phyloP scores from a whole-genome alignment of 129 eudicot genomes.

The Sambucus nigra region DNA sequence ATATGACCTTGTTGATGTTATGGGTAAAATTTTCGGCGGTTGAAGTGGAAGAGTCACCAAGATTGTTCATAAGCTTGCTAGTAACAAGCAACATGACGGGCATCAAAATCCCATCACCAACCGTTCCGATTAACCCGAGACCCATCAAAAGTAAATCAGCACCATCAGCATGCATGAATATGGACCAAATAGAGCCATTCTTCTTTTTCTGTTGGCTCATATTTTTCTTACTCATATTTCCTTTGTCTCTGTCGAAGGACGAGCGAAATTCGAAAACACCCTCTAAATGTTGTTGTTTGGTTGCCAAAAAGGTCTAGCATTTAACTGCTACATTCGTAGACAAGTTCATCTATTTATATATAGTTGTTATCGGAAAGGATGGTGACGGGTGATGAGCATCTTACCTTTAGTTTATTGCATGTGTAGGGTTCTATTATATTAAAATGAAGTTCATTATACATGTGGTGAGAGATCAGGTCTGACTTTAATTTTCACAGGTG shows the following conservation, averaged over 20 bases:
- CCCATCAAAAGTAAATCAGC: conserved; percentile 30
- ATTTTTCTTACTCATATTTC: background rate
- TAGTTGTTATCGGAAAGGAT: conserved; percentile 1
- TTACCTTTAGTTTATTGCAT: background rate
- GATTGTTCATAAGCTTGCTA: conserved; percentile 31
- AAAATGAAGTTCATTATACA: background rate
- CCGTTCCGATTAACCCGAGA: conserved; percentile 37
- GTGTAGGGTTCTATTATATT: conserved; percentile 3
- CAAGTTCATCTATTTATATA: background rate
- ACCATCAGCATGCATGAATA: conserved; percentile 47
- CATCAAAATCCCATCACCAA: conserved; percentile 35
- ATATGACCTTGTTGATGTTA: conserved; percentile 23
- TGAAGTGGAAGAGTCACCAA: conserved; percentile 18
- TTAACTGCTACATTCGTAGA: background rate
- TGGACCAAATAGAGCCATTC: conserved; percentile 25
- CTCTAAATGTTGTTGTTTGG: background rate
- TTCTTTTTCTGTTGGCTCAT: background rate
- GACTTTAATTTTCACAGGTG: background rate
- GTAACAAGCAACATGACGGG: conserved; percentile 20
- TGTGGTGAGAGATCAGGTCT: conserved; percentile 1
- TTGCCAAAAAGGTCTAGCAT: background rate
- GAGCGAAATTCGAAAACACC: background rate
- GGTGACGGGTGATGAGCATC: background rate
- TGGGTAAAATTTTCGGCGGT: conserved; percentile 8
- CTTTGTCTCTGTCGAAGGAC: background rate